Evolutionary conservation across 2,329 filamentous ascomycete genomes (phyloP).

Genomic region (Stachybotrys elegans): DNA sequence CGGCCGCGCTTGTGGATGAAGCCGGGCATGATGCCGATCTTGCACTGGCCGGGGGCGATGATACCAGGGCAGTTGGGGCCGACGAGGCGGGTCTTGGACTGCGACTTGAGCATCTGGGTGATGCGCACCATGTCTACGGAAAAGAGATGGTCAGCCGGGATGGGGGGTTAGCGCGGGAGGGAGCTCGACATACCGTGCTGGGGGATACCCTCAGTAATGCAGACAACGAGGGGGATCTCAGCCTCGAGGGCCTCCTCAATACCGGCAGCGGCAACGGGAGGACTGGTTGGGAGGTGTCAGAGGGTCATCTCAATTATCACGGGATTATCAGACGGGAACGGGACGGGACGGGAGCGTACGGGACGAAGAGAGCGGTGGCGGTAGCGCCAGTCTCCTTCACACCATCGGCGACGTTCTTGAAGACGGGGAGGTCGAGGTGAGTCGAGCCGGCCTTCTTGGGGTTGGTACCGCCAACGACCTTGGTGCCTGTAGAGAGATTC

Average conservation of each 20-base stretch:
- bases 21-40: conserved; percentile 98
- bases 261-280: conserved; percentile 84
- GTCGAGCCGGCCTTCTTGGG: conserved; percentile 93
- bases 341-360: conserved; percentile 48
- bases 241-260: conserved; percentile 95
- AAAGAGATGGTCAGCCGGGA: conserved; percentile 10
- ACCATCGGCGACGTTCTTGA: conserved; percentile 81
- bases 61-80: conserved; percentile 98
- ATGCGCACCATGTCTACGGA: conserved; percentile 92
- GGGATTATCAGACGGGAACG: neutral
- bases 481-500: conserved; percentile 61
- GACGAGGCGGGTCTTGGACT: conserved; percentile 93
- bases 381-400: conserved; percentile 86
- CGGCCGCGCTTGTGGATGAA: conserved; percentile 99
- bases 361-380: conserved; percentile 93
- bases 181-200: conserved; percentile 70
- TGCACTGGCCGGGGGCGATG: conserved; percentile 93
- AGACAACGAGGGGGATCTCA: conserved; percentile 92
- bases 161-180: conserved; percentile 7
- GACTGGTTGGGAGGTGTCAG: conserved; percentile 51
- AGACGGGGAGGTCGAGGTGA: conserved; percentile 90
- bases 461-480: conserved; percentile 97
- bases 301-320: neutral
- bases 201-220: conserved; percentile 96
- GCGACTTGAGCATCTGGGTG: conserved; percentile 94